Conservation (phyloP, 495 filamentous ascomycete species). For the Penicillium cosmopolitanum region DNA sequence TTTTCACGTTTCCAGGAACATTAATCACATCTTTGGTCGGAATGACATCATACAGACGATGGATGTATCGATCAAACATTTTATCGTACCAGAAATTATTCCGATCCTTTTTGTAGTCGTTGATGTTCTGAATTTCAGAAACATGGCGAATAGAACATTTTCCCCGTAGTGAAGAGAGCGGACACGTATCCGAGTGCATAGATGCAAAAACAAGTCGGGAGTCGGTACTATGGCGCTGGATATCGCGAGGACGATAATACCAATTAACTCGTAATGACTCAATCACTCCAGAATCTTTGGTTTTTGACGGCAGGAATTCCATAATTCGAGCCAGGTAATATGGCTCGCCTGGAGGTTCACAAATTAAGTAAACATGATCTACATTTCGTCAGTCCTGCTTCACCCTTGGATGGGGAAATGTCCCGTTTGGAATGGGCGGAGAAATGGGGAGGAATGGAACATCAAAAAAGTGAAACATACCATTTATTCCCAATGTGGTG, state of each 20-base stretch:
- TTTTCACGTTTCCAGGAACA: constrained; percentile 90
- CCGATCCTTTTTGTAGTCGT: constrained; percentile 77
- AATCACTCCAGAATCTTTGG: constrained; percentile 70
- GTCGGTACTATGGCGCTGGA: constrained; percentile 87
- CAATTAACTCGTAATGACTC: constrained; percentile 94
- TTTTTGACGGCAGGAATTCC: constrained; percentile 88
- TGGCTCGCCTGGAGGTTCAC: constrained; percentile 95
- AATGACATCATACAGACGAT: constrained; percentile 95
- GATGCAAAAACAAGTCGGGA: constrained; percentile 88
- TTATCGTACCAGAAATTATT: constrained; percentile 98
- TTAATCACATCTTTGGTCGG: constrained; percentile 93
- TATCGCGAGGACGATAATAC: constrained; percentile 97
- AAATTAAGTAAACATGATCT: constrained; percentile 98
- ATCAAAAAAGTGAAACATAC: constrained; percentile 56
- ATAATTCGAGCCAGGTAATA: constrained; percentile 98
- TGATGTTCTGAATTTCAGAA: constrained; percentile 80
- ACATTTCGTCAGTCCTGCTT: constrained; percentile 26
- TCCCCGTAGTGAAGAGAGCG: constrained; percentile 86
- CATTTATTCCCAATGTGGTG: constrained; percentile 79
- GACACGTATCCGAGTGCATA: constrained; percentile 98
- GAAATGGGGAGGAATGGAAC: constrained; percentile 11
- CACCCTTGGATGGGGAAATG: not conserved
- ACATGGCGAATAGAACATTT: constrained; percentile 89
- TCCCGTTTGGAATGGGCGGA: constrained; percentile 8
- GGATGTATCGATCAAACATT: constrained; percentile 96